Base-by-base conservation (phyloP, 2,329 filamentous ascomycete genomes). In the Stemphylium vesicarium region DNA sequence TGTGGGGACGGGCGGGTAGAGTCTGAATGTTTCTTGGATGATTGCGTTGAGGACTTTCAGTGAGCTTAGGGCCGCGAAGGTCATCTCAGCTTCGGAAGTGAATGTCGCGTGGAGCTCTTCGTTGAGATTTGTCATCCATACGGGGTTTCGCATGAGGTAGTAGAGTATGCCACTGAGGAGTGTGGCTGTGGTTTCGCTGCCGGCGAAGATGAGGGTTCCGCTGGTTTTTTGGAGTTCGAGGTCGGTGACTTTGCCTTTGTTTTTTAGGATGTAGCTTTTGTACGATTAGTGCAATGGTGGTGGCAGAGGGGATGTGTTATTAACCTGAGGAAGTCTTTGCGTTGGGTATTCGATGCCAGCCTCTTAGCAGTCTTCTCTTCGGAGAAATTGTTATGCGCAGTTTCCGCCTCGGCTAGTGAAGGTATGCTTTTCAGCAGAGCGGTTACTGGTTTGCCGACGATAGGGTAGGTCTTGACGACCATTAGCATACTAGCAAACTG, bases 131-230 rank as follows among this genome's bases (percentile, higher is more conserved):
- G 16, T 11, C 6, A 61, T 40, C 54, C 51, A 60, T 2, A 31
- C 8, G 1, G 57, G 57, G 43, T 64, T 63, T 7, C 49, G 41
- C 15, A 61, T 41, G 8, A 69, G 55, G 41, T 60, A 59, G 39
- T 46, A 64, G 13, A 59, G 18, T 13, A 57, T 44, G 4, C 66
- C 66, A 31, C 57, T 60, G 4, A 68, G 57, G 8, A 63, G 53
- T 0, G 62, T 66, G 0, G 75, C 75, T 0, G 72, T 73, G 0
- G 75, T 77, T 54, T 78, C 76, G 10, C 70, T 75, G 4, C 76
- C 76, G 0, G 71, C 76, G 20, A 74, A 50, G 61, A 78, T 75
- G 37, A 79, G 66, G 4, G 74, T 50, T 0, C 62, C 55, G 3
- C 64, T 69, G 20, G 66, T 75, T 35, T 66, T 58, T 20, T 74